A percentile compares a stretch with the other conserved stretches of the same genome.
Conservation (phyloP, 2,329 filamentous ascomycete species). For the Gremmenia infestans region DNA sequence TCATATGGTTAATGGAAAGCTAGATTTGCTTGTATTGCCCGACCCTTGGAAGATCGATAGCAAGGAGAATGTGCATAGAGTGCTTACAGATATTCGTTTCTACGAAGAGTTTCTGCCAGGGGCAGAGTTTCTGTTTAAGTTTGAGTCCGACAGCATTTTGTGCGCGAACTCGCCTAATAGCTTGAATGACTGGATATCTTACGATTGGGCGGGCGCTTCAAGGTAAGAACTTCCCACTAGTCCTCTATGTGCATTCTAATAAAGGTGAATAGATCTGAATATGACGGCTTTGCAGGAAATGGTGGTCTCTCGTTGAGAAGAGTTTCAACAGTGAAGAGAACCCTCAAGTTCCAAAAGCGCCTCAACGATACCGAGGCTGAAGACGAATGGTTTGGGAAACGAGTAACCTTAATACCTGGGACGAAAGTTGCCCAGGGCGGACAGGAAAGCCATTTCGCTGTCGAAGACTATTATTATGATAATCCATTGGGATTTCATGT, state of each 20-base stretch:
- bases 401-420: conserved; percentile 43
- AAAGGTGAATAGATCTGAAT: conserved; percentile 27
- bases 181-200: conserved; percentile 50
- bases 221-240: conserved; percentile 32
- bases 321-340: conserved; percentile 43
- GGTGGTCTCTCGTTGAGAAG: conserved; percentile 51
- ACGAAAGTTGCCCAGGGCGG: conserved; percentile 40
- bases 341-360: conserved; percentile 45
- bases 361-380: conserved; percentile 47
- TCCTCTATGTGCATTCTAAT: not conserved
- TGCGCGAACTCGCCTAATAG: conserved; percentile 49
- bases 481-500: conserved; percentile 52
- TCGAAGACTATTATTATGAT: conserved; percentile 45
- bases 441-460: conserved; percentile 40
- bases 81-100: conserved; percentile 47
- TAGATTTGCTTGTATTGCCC: conserved; percentile 46
- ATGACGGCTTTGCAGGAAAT: conserved; percentile 46
- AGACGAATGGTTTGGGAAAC: conserved; percentile 50
- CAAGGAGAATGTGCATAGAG: conserved; percentile 44
- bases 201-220: conserved; percentile 49
- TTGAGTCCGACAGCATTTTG: conserved; percentile 50
- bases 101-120: conserved; percentile 47
- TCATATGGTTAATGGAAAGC: conserved; percentile 46
- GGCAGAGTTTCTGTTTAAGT: conserved; percentile 51
- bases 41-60: conserved; percentile 40